Evolutionary conservation across 1,284 basidiomycete species (phyloP), one percentile per base, ranked within the genome.

Genomic region (Pyrrhoderma noxium): DNA sequence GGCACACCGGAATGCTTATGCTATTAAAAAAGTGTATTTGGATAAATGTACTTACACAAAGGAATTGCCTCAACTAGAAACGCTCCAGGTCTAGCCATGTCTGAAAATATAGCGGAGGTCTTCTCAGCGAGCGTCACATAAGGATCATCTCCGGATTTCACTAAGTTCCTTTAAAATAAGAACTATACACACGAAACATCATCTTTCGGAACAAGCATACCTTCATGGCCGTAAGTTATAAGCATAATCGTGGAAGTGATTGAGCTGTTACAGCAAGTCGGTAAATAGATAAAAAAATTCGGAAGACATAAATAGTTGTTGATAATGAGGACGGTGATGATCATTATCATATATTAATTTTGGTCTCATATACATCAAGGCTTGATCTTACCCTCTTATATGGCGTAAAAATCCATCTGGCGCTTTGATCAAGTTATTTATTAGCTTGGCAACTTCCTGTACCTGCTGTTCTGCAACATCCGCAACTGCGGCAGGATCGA

Each of bases 41-140:
- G 43, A n/a, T 34, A 19, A n/a, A 43, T 8, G 14, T 22, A 35
- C 53, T 9, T 40, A 54, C 53, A 40, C n/a, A 38, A 23, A 7
- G 53, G 53, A 38, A 54, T 37, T 5, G 38, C n/a, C 19, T 54
- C 53, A 21, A 45, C 49, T 9, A 45, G 44, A 27, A 40, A 36
- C 3, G 35, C 35, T 1, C 51, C 48, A 8, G 48, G 48, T 8
- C 38, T 18, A 9, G 51, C 45, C 11, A 39, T 14, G 13, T 44
- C 49, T 3, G 49, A 44, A n/a, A 44, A 39, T 9, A 27, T 37
- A 25, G 42, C 23, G 7, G 35, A 18, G 5, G 43, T 38, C 21
- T 22, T 22, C 22, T 23, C 35, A 21, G 49, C 49, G 27, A 51
- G 49, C 3, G 27, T 43, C 14, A 51, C 42, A 36, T 16, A 51